Base-by-base conservation (phyloP, 2,329 filamentous ascomycete genomes). In the Chaetothyriales sp. region DNA sequence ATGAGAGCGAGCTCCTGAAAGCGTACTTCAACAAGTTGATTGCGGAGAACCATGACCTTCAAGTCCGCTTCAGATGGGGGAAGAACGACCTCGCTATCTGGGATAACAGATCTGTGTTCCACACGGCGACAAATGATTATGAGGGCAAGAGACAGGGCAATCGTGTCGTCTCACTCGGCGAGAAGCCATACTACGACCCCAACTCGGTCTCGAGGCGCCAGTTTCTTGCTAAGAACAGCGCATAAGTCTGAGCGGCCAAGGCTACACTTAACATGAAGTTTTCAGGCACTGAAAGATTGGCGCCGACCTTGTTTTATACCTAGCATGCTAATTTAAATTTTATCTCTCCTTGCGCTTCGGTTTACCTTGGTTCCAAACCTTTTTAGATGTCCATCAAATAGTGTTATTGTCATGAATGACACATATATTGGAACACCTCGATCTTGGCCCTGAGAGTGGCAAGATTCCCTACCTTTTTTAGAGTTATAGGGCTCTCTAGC, bases 21-120 rank as follows among this genome's bases (percentile, higher is more conserved):
- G 54, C 61, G 2, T 68, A 65, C 60, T 68, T 63, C 53, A 19
- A 56, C 13, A 57, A 61, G 25, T 49, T 70, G 40, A 64, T 71
- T 52, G 61, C 64, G 1, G 65, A 70, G 46, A 70, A 70, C 43
- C 68, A 71, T 47, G 69, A 71, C 56, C 52, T 70, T 22, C 69
- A 71, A 55, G 66, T 68, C 3, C 62, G 69, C n/a, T 59, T 63
- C 40, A 60, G 58, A 5, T 71, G 68, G 68, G 58, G 62, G 46
- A 65, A 67, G 51, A 69, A 69, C 56, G 77, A 80, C 54, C 52
- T 69, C 10, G 77, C 76, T 1, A 77, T 80, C 56, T 80, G 77
- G 77, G 76, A 80, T 56, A 79, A 80, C 57, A 67, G 76, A 6
- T 73, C 69, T n/a, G 73, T 73, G 1, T 79, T 74, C 58, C 77